Evolutionary conservation across 139 green algal species (phyloP).

Genomic region (Coelastrella sp.): DNA sequence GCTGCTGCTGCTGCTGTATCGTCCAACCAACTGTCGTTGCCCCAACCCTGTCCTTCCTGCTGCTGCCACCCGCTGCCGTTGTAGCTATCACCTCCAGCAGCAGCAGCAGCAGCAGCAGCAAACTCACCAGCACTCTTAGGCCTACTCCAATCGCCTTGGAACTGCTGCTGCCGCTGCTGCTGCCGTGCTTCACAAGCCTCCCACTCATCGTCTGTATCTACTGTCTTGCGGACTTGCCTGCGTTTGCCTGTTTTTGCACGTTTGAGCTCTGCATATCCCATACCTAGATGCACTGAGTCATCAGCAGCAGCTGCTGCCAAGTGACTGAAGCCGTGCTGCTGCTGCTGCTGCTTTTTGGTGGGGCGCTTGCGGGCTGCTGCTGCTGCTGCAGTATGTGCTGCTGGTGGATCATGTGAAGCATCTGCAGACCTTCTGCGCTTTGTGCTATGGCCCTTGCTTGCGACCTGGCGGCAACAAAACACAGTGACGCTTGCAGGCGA

Average conservation of each 20-base stretch:
- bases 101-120: neutral
- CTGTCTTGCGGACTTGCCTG: neutral
- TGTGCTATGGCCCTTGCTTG: too few species aligned
- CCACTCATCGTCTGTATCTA: neutral
- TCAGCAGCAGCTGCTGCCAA: neutral
- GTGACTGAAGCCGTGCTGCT: neutral
- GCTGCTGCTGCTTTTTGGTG: neutral
- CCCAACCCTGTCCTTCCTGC: too few species aligned
- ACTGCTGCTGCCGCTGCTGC: neutral
- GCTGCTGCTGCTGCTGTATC: neutral
- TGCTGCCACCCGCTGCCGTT: neutral
- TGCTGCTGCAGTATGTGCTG: conserved; percentile 2
- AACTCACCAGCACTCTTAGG: too few species aligned
- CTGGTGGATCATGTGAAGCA: neutral
- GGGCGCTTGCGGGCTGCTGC: neutral
- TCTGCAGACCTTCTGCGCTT: too few species aligned
- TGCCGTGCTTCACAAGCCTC: neutral
- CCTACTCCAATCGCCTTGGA: neutral
- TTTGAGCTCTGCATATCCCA: neutral
- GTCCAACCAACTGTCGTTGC: neutral
- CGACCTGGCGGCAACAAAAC: too few species aligned
- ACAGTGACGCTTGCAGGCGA: too few species aligned
- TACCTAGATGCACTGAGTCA: neutral
- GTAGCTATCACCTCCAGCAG: neutral
- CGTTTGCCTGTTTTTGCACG: neutral